Evolutionary conservation across 148 eudicot species (phyloP), one percentile per base, ranked within the genome.

Genomic region (Camellia japonica): DNA sequence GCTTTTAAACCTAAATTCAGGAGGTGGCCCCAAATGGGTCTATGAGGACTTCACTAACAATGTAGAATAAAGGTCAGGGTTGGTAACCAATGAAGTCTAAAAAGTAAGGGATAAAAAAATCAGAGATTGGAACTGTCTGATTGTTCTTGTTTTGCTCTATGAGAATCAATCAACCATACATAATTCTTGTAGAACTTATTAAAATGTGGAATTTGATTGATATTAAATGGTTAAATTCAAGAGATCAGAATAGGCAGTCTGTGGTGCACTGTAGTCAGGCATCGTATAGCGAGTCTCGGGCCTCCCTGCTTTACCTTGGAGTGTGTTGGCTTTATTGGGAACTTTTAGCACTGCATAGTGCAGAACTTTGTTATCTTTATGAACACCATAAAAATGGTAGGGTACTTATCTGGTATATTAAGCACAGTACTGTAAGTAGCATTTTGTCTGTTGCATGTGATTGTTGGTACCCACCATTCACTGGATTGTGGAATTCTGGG

Each of bases 1-100:
- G 82, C 84, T 69, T 30, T 79, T 73, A 69, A 71, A 74, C 81
- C 76, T 77, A 87, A 84, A 79, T 79, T 82, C 64, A 79, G 89
- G 89, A 78, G 73, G 83, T 84, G 85, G 80, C 63, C 85, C 87
- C 78, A 76, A 71, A 70, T 84, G 79, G 86, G 79, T 75, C 74
- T 58, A 20, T 55, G 41, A n/a, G 58, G 42, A 18, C 11, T 67
- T 74, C 78, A 74, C 82, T 73, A 52, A 49, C 65, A 69, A 51
- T 38, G n/a, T 59, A 73, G 11, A 38, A 52, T 65, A 51, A 47
- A 16, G 23, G 62, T 70, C 46, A 46, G 54, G 69, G 23, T 51
- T 68, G 51, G 58, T 70, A 68, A 75, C 74, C 59, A 43, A 10
- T 59, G 19, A 68, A 42, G 41, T 18, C 63, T 46, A 38, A 20